Evolutionary conservation across 768 basidiomycete species (phyloP).

Genomic region (Boletus rex-veris): DNA sequence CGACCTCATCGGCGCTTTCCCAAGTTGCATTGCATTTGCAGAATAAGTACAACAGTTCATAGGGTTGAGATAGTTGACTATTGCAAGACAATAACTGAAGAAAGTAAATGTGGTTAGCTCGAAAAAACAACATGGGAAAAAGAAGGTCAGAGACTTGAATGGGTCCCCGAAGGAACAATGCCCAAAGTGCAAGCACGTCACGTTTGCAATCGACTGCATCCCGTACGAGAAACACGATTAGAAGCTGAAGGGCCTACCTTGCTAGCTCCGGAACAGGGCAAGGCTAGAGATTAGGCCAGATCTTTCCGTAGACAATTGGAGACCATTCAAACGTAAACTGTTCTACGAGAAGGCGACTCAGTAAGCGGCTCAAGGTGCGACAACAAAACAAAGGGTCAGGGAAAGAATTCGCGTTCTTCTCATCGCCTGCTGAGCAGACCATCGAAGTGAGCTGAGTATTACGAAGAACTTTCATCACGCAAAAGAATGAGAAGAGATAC

Average conservation of each 20-base stretch:
- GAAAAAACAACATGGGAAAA: neutral
- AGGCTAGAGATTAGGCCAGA: neutral
- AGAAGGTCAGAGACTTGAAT: slow-evolving; percentile 74
- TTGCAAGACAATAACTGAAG: neutral
- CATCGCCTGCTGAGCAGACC: slow-evolving; percentile 43
- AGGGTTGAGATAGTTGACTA: neutral
- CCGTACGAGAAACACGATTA: slow-evolving; percentile 17
- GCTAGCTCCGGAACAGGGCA: neutral
- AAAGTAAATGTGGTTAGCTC: slow-evolving; percentile 16
- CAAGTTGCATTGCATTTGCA: slow-evolving; percentile 3
- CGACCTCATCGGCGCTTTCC: neutral
- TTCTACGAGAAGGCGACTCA: slow-evolving; percentile 1
- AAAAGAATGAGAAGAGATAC: neutral
- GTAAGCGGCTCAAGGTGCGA: neutral
- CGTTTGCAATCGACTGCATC: slow-evolving; percentile 48
- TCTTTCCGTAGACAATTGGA: neutral
- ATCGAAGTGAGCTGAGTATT: slow-evolving; percentile 69
- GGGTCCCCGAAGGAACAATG: slow-evolving; percentile 67
- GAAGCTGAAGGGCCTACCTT: slow-evolving; percentile 13
- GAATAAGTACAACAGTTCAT: slow-evolving; percentile 16
- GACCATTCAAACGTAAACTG: neutral
- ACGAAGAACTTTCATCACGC: slow-evolving; percentile 33
- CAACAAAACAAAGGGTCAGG: slow-evolving; percentile 33
- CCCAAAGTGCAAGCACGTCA: slow-evolving; percentile 64
- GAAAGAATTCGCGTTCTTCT: slow-evolving; percentile 46